Base-by-base conservation (phyloP, 257 asterid species). In the Salvia miltiorrhiza region DNA sequence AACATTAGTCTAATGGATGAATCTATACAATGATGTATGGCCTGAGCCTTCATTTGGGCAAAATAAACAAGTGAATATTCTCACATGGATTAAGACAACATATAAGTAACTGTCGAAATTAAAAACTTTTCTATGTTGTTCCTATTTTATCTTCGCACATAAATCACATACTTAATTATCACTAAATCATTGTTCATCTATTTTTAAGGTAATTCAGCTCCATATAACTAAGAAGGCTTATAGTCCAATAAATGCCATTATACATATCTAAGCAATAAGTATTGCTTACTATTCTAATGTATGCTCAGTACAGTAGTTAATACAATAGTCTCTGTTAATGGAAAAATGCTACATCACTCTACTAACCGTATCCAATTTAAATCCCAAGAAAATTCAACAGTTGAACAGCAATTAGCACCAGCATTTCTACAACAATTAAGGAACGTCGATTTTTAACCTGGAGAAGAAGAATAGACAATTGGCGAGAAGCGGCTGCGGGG, bases 401-500 rank as follows among this genome's bases (percentile, higher is more conserved):
- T 21, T 6, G 5, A 53, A 49, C 17, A 40, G 26, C 47, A 64
- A 39, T 44, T 43, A 6, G 54, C 32, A 65, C 47, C 53, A 44
- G 54, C 57, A 57, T 73, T 23, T 63, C 41, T 17, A 10, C 23
- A 54, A 9, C n/a, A 72, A 49, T 5, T 26, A 53, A 41, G 9
- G 39, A 43, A 43, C 10, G 60, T 20, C 14, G 12, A 1, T 7
- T 14, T 5, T 64, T 75, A 73, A 86, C 97, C 96, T 28, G 90
- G 65, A 72, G 83, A 77, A 63, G 90, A 84, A 7, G 88, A 70
- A 66, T 82, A 81, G 60, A 81, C 84, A 59, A 28, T 86, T 57
- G 74, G 67, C 35, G 81, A 67, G 72, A 80, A 74, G 53, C 45
- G 72, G 54, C 24, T 48, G 76, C 19, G 76, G 41, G 68, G 4